phyloP scores from a whole-genome alignment of 2,329 filamentous ascomycete species.

The Ophiostoma ulmi region DNA sequence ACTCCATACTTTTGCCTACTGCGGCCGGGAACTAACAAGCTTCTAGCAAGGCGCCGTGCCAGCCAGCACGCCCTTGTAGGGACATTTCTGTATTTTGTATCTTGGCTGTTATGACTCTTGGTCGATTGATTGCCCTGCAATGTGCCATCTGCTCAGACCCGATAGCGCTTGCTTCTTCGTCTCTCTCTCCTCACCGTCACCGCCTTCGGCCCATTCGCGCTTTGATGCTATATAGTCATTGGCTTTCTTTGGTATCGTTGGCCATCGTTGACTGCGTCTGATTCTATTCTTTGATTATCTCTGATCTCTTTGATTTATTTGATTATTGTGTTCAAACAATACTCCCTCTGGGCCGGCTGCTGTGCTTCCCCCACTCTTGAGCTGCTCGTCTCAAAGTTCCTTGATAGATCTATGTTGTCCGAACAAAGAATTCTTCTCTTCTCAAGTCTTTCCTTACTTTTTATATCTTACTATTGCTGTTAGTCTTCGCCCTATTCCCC shows the following conservation, averaged over 20 bases:
- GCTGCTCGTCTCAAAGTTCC: not conserved
- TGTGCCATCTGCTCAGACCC: not conserved
- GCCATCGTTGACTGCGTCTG: too few relatives aligned
- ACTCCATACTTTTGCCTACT: not conserved
- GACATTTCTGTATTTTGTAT: not conserved
- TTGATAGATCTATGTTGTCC: not conserved
- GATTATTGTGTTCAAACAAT: not conserved
- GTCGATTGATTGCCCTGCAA: not conserved
- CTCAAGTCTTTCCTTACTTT: not conserved
- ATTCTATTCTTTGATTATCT: too few relatives aligned
- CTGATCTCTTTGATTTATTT: not conserved
- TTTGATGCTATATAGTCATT: not conserved
- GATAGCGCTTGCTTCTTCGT: not conserved
- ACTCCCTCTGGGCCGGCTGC: not conserved
- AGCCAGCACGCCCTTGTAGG: not conserved
- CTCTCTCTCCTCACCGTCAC: constrained; percentile 6
- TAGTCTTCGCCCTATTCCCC: not conserved
- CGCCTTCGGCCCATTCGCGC: not conserved
- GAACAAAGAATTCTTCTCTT: not conserved
- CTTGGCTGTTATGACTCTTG: not conserved
- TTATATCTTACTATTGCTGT: not conserved
- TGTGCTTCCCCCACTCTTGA: constrained; percentile 4
- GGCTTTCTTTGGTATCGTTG: not conserved
- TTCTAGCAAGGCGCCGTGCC: not conserved
- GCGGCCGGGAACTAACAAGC: not conserved